A percentile compares a stretch with the other conserved stretches of the same genome.
These are phyloP conservation scores for Clarireedia hainanense DNA, from an alignment of 2,329 filamentous ascomycete species.

Conservation along the genomic window DNA sequence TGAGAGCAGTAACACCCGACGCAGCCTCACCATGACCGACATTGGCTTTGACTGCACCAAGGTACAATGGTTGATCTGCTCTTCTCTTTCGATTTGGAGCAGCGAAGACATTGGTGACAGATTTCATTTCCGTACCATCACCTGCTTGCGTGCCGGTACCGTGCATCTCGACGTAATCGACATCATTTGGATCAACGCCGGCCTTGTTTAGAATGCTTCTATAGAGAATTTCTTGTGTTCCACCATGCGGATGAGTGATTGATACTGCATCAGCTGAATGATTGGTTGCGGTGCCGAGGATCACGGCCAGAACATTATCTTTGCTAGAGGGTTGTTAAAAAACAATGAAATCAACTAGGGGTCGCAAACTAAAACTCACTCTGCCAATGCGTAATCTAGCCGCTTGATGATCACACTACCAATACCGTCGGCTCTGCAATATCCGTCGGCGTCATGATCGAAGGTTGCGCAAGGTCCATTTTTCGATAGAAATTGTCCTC, in stretches of 20 bases:
- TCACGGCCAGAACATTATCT: slow-evolving; percentile 42
- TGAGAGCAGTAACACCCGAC: slow-evolving; percentile 28
- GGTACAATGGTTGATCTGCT: slow-evolving; percentile 40
- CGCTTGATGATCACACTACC: slow-evolving; percentile 43
- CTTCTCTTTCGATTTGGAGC: slow-evolving; percentile 5
- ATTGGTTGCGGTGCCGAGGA: slow-evolving; percentile 69
- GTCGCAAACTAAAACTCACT: neutral
- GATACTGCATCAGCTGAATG: slow-evolving; percentile 75
- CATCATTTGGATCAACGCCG: slow-evolving; percentile 65
- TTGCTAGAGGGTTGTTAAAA: slow-evolving; percentile 31
- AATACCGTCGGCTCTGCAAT: slow-evolving; percentile 44
- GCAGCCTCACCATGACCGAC: slow-evolving; percentile 31
- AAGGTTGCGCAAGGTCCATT: slow-evolving; percentile 41
- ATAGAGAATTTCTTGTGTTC: slow-evolving; percentile 67
- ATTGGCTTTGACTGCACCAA: slow-evolving; percentile 31
- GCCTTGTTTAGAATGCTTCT: slow-evolving; percentile 63
- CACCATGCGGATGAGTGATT: slow-evolving; percentile 76
- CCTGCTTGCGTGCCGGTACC: slow-evolving; percentile 83
- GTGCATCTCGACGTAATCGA: slow-evolving; percentile 85
- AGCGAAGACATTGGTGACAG: slow-evolving; percentile 55
- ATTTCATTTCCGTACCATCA: slow-evolving; percentile 75
- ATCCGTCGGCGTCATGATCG: slow-evolving; percentile 43
- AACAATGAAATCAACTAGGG: neutral
- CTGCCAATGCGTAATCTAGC: slow-evolving; percentile 38
- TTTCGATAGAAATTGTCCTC: slow-evolving; percentile 28